A percentile compares a stretch with the other conserved stretches of the same genome.
Conservation (phyloP, 2,329 filamentous ascomycete species). For the Aspergillus sp. region DNA sequence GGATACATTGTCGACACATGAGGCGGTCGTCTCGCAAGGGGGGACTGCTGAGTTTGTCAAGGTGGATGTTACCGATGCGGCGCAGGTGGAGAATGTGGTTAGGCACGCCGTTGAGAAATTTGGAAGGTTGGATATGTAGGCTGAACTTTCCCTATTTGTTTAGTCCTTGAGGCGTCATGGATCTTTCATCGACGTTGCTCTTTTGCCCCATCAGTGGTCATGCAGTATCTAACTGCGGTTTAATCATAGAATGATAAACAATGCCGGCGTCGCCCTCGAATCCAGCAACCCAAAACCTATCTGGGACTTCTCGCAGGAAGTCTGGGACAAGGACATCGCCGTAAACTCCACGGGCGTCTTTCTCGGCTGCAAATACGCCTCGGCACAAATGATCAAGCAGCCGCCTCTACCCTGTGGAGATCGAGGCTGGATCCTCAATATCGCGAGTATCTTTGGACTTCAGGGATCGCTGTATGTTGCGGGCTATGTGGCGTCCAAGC, state of each 20-base stretch:
- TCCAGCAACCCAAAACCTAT: background rate
- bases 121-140: constrained; percentile 51
- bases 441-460: constrained; percentile 14
- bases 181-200: too few relatives aligned
- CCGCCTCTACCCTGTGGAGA: constrained; percentile 35
- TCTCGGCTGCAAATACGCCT: constrained; percentile 45
- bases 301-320: background rate
- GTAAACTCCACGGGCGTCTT: constrained; percentile 30
- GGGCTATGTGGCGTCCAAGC: constrained; percentile 4
- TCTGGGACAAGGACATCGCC: background rate
- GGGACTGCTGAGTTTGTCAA: constrained; percentile 49
- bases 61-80: constrained; percentile 48
- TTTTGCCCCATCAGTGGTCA: too few relatives aligned
- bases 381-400: constrained; percentile 43
- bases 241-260: constrained; percentile 49
- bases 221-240: too few relatives aligned
- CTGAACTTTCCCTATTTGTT: background rate
- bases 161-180: too few relatives aligned
- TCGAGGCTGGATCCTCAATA: constrained; percentile 39
- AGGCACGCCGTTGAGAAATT: constrained; percentile 37
- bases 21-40: constrained; percentile 41
- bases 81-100: constrained; percentile 45
- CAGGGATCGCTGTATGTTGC: background rate
- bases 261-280: constrained; percentile 51
- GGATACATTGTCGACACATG: constrained; percentile 37